Evolutionary conservation across 768 basidiomycete species (phyloP), one percentile per base, ranked within the genome.

Genomic region (Xanthoconium purpureum): DNA sequence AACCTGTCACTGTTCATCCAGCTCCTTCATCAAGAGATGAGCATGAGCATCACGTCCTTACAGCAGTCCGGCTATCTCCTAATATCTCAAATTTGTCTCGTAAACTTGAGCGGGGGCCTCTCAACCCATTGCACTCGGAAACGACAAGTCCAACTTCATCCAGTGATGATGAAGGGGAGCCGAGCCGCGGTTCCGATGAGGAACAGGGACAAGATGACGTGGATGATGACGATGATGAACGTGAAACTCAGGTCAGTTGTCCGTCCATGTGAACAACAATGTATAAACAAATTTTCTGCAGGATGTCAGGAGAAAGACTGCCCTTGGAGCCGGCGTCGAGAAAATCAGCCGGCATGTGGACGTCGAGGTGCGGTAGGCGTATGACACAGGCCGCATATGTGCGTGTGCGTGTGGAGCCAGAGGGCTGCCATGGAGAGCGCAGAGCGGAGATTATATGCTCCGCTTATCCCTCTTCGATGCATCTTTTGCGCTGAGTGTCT

Each of bases 311-410:
- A 64, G 73, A 42, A 74, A 66, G 57, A 73, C 74, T 14, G 62
- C 66, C 3, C 60, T 72, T 0, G 71, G 72, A 20, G 72, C 72
- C 10, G 73, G 73, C 9, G 68, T 73, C 18, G 73, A 73, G 57
- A 73, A 73, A 58, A 60, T 73, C 50, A 74, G 73, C 54, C 62
- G 69, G 48, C 73, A 74, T 54, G 62, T 71, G 37, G 63, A 66
- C 6, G 46, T 46, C 33, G 65, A 62, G 47, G 49, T 37, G 49
- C 62, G 63, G 5, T 68, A 56, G 52, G 40, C 58, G 37, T 44
- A 17, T 33, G 38, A 24, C 24, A 24, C 24, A 24, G 24, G 24
- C 12, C 20, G 13, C 37, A 39, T 28, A 18, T 20, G 11, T 9
- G 24, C 42, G 36, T 56, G 54, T 24, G 24, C 24, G 24, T 24